A percentile compares a stretch with the other conserved stretches of the same genome.
Conservation (phyloP, 2,329 filamentous ascomycete species). For the Parastagonospora avenae region DNA sequence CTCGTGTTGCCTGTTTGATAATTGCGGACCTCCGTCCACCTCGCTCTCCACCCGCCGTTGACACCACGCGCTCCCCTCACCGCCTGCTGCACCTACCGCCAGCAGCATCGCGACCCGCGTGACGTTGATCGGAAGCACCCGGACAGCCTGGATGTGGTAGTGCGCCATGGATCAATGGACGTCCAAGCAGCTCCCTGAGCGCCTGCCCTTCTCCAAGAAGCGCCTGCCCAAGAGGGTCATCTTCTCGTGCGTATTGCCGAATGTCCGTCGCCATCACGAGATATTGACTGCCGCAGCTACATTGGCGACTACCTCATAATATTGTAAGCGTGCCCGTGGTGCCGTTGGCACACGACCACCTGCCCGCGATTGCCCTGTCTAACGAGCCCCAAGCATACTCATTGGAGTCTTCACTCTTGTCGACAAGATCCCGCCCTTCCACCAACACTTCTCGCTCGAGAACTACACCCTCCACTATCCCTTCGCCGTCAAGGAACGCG, state of each 20-base stretch:
- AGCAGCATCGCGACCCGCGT: conserved; percentile 8
- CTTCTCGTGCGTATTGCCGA: conserved; percentile 53
- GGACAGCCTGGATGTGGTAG: conserved; percentile 26
- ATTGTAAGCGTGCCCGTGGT: conserved; percentile 49
- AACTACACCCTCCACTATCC: conserved; percentile 65
- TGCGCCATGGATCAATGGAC: conserved; percentile 42
- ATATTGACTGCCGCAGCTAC: conserved; percentile 52
- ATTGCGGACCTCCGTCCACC: conserved; percentile 16
- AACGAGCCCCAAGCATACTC: conserved; percentile 51
- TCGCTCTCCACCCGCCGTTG: conserved; percentile 11
- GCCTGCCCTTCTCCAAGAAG: conserved; percentile 61
- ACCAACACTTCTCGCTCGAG: conserved; percentile 62
- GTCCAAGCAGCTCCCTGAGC: conserved; percentile 48
- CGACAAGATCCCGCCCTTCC: conserved; percentile 60
- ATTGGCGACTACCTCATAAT: conserved; percentile 65
- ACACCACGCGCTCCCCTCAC: conserved; percentile 13
- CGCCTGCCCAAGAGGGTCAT: conserved; percentile 56
- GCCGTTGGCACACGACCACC: conserved; percentile 39
- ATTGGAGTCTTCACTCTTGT: conserved; percentile 58
- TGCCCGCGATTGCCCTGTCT: conserved; percentile 25
- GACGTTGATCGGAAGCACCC: conserved; percentile 11
- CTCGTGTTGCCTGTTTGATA: conserved; percentile 26
- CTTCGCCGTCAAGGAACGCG: conserved; percentile 60
- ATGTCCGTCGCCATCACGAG: not conserved
- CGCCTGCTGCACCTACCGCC: conserved; percentile 8